Conservation (phyloP, 352 stramenopile species). For the Pythium sukuiense region DNA sequence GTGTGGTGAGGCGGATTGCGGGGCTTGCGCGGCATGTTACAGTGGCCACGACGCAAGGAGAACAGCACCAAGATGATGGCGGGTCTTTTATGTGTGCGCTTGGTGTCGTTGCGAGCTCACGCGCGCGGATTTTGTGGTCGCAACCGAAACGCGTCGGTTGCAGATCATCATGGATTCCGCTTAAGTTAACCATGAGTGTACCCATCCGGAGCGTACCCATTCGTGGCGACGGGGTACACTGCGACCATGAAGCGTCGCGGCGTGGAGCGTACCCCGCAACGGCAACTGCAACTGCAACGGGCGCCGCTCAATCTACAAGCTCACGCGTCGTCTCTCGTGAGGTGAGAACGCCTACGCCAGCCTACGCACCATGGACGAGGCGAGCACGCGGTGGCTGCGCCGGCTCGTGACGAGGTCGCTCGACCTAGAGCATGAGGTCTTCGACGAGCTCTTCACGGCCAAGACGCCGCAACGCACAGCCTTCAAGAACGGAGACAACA, state of each 20-base stretch:
- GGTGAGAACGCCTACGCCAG: not conserved
- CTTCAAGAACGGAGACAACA: slow-evolving; percentile 35
- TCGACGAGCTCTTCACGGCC: slow-evolving; percentile 53
- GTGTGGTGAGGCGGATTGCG: not conserved
- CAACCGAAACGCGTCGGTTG: not conserved
- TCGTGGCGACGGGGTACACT: not conserved
- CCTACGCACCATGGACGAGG: slow-evolving; percentile 47
- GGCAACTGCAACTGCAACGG: not conserved
- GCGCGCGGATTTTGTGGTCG: not conserved
- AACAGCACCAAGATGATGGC: not conserved
- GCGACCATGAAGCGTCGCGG: slow-evolving; percentile 4
- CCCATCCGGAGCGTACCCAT: slow-evolving; percentile 1
- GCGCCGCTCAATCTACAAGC: not conserved
- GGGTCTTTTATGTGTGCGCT: not conserved
- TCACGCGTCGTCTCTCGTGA: not conserved
- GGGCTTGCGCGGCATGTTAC: not conserved
- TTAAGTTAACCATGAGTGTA: slow-evolving; percentile 3
- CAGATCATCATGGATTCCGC: not conserved
- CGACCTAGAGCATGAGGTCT: slow-evolving; percentile 52
- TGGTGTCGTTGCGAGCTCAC: not conserved
- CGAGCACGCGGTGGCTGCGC: slow-evolving; percentile 52
- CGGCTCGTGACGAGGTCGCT: slow-evolving; percentile 62
- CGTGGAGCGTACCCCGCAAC: not conserved
- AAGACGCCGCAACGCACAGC: slow-evolving; percentile 27
- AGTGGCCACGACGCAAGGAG: not conserved